Base-by-base conservation (phyloP, 192 early-diverging fungal genomes). In the Gamsiella multidivaricata region DNA sequence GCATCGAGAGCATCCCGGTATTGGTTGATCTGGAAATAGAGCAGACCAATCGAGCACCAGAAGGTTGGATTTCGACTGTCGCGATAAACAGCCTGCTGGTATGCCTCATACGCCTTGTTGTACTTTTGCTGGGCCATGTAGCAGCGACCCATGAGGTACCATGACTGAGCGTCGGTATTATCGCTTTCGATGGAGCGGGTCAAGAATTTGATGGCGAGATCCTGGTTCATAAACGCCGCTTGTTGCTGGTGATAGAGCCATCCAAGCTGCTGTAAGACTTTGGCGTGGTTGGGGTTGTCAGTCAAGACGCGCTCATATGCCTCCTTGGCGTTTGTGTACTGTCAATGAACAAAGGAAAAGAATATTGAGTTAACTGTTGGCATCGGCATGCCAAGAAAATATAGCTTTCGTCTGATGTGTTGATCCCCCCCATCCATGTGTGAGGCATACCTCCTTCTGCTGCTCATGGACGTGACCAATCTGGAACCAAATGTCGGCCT, bases 21-120 rank as follows among this genome's bases (percentile, higher is more conserved):
- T 86, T 95, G 94, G 57, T 91, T 95, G 57, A 98, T 97, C 71
- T 98, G 94, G 84, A 93, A 99, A 70, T 99, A 99, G 5, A 99
- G 81, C 0, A 98, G 95, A 52, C 98, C 98, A 69, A 99, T 99
- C 2, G 96, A 97, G 80, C 96, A 97, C 98, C 98, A 99, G 74
- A 98, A 98, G 10, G 91, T 94, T 10, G 97, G 96, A 65, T 98
- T 98, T 51, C 91, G 89, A 15, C 91, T 92, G 80, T 99, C 97
- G 36, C 92, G 89, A 72, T 95, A 90, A 6, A 99, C 96, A 11
- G 97, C 97, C 72, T 97, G 94, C 84, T 99, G 97, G 79, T 98
- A 99, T 0, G 94, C 93, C 61, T 97, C 94, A 83, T 98, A 98
- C 0, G 98, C 98, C 69, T 96, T 93, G 79, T 91, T 95, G 83